Evolutionary conservation across 106 monocot genomes (phyloP), one percentile per base, ranked within the genome.

Genomic region (Dioscorea alata): DNA sequence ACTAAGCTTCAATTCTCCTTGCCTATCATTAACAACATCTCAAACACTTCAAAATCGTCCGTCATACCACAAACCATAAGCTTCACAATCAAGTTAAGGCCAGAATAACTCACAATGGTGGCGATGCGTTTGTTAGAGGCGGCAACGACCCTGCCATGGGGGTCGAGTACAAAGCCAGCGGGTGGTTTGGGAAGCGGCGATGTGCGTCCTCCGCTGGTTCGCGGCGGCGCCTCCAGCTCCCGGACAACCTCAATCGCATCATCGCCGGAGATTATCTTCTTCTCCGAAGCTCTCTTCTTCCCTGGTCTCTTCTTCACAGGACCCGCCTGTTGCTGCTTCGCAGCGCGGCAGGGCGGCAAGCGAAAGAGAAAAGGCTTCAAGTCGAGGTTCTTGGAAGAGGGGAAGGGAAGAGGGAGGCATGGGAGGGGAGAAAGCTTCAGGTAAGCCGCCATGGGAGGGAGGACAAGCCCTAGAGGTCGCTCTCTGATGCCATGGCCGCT

Each of bases 161-260:
- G 57, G 57, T 95, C 95, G 18, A 95, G 72, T 53, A 95, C 75
- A 74, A 95, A 95, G 4, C 95, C 95, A 3, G 91, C 88, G 0
- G 95, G 95, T 6, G 91, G 88, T 49, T 91, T 91, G 4, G 95
- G 95, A 25, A 95, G 77, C 19, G 95, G 82, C 18, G 83, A 84
- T 0, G 72, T 63, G 23, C 62, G 73, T 67, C 32, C 49, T 2
- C 9, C 42, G 42, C 5, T 10, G 6, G 42, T 42, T 42, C 42
- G 42, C 42, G 42, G 19, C 20, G 60, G 12, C 51, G 33, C 61
- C 23, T 48, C 63, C 42, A 33, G 25, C 50, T 35, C 57, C 59
- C 65, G 50, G 8, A 31, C 65, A 13, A 22, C 75, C 64, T 71
- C 76, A 9, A 20, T 61, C 16, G 22, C 67, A 18, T 24, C 35